Evolutionary conservation across 192 early-diverging fungal species (phyloP), one percentile per base, ranked within the genome.

Genomic region (Mortierella antarctica): DNA sequence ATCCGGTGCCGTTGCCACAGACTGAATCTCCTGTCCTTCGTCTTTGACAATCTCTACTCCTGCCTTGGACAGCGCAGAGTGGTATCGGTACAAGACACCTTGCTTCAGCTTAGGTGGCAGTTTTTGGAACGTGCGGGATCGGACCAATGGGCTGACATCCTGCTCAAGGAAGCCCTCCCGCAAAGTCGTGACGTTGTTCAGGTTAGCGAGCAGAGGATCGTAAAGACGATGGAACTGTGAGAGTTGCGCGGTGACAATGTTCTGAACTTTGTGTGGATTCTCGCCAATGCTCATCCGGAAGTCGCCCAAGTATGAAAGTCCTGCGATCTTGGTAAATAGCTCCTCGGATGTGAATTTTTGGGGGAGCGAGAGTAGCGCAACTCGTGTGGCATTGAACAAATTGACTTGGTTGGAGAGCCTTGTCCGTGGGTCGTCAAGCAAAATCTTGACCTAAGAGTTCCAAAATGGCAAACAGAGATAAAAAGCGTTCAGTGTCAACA

Each of bases 181-280:
- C 58, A 80, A 18, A 2, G 69, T 72, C 8, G 76, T 80, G 10
- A 90, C 86, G 55, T 88, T 89, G 50, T 74, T 83, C 42, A 91
- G 74, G 50, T 86, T 86, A 47, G 84, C 74, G 14, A 94, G 65
- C 6, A 86, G 57, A 41, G 73, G 82, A 8, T 60, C 85, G 71
- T 90, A 96, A 66, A 85, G 77, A 60, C 79, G 83, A 67, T 83
- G 76, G 58, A 93, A 90, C 51, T 89, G 80, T 0, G 86, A 49
- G 62, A 90, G 69, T 64, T 97, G 98, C 4, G 86, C 90, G 48
- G 86, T 85, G 23, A 99, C 97, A 78, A 99, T 97, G 76, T 99
- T 98, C 70, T 91, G 81, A 23, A 99, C 91, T 82, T 99, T 99
- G 78, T 93, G 87, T 8, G 98, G 98, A 82, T 99, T 97, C 85